A percentile compares a stretch with the other conserved stretches of the same genome.
Conservation (phyloP, 2,329 filamentous ascomycete genomes). For the Colletotrichum plurivorum region DNA sequence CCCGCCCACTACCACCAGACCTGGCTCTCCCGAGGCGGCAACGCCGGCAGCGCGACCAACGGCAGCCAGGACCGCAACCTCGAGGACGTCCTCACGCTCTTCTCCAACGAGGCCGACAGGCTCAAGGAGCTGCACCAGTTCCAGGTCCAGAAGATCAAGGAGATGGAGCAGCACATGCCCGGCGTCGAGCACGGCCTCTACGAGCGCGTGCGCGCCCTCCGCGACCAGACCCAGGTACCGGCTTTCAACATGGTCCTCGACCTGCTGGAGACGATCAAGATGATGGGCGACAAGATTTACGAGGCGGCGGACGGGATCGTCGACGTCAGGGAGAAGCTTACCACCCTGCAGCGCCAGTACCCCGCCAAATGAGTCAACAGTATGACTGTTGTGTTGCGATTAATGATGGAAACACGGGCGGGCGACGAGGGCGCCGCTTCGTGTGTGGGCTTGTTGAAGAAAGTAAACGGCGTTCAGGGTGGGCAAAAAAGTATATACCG, state of each 20-base stretch:
- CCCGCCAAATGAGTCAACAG: slow-evolving; percentile 43
- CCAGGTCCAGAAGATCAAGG: slow-evolving; percentile 50
- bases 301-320: slow-evolving; percentile 39
- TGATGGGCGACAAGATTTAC: slow-evolving; percentile 42
- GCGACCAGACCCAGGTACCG: slow-evolving; percentile 40
- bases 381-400: not conserved
- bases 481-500: slow-evolving; percentile 30
- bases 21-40: slow-evolving; percentile 56
- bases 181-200: slow-evolving; percentile 63
- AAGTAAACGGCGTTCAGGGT: slow-evolving; percentile 36
- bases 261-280: slow-evolving; percentile 42
- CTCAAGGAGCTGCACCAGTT: slow-evolving; percentile 58
- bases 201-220: slow-evolving; percentile 44
- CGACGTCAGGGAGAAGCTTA: slow-evolving; percentile 44
- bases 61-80: slow-evolving; percentile 59
- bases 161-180: slow-evolving; percentile 64
- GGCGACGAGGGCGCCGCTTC: not conserved
- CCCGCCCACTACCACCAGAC: slow-evolving; percentile 70
- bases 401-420: not conserved
- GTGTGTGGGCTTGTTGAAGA: not conserved
- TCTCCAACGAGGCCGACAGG: slow-evolving; percentile 42
- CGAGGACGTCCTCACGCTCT: slow-evolving; percentile 39
- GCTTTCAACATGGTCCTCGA: slow-evolving; percentile 40
- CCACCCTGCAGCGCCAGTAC: slow-evolving; percentile 42
- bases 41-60: slow-evolving; percentile 43